Evolutionary conservation across 441 rosid genomes (phyloP), one percentile per base, ranked within the genome.

Genomic region (Capsella rubella): DNA sequence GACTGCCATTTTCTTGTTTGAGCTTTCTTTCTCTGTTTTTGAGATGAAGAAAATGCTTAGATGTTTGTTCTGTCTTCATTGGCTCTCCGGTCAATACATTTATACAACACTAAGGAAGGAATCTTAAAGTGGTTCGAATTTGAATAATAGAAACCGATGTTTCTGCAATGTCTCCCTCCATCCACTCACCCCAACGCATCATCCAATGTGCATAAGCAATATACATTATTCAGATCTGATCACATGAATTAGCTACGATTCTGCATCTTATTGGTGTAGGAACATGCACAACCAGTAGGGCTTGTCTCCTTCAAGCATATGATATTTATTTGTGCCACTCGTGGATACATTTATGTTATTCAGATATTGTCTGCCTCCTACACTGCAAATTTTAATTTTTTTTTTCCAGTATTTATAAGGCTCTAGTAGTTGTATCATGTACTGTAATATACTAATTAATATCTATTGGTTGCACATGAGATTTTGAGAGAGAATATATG

Each of bases 341-440:
- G 54, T 40, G 49, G 8, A 34, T 34, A 34, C 37, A 34, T 34
- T 32, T 5, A 7, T 32, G 8, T 34, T 21, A 34, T 34, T 34
- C 37, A 40, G 9, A 66, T 67, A 67, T 73, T 74, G 78, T 59
- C 68, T 67, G 40, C 73, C 28, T 40, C 63, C 73, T 42, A 67
- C 68, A 67, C 49, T 32, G 12, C 40, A 37, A 37, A 37, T 8
- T 37, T 37, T 37, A 3, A 8, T 9, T 37, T 37, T 5, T 56
- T 37, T 5, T 56, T 37, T 37, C 25, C 9, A 42, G 16, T 32
- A 42, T 52, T 15, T 5, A 52, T 43, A 12, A 47, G 64, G 60
- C 43, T 65, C 15, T 37, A 27, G 42, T 65, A 56, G 66, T 16
- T 37, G 66, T 65, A 45, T 49, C 60, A 57, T 57, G 59, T 37